Evolutionary conservation across 345 rosid genomes (phyloP).

Genomic region (Firmiana major): DNA sequence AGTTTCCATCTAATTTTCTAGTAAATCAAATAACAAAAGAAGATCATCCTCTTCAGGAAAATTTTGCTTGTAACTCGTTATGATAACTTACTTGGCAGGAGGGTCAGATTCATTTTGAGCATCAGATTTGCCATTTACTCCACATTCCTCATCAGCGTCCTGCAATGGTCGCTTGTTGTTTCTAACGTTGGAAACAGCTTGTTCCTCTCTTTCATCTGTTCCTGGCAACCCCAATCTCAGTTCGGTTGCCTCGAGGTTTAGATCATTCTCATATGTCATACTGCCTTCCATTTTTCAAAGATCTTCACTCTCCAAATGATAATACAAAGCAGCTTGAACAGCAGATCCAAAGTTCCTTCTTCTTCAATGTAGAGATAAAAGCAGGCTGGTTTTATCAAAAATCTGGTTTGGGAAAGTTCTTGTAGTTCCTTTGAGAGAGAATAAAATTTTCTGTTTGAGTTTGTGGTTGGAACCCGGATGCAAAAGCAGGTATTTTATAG

Average conservation of each 20-base stretch:
- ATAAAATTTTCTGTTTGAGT: neutral
- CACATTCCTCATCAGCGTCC: constrained; percentile 22
- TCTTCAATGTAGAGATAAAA: neutral
- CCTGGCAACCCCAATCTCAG: constrained; percentile 82
- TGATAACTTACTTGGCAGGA: constrained; percentile 55
- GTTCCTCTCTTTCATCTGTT: constrained; percentile 37
- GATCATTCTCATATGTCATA: constrained; percentile 46
- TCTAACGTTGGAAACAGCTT: constrained; percentile 35
- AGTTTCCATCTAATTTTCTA: neutral
- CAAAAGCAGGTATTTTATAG: constrained; percentile 39
- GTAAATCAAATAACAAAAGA: neutral
- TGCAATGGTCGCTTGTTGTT: constrained; percentile 49
- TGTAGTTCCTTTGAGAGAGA: constrained; percentile 3
- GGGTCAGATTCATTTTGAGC: constrained; percentile 37
- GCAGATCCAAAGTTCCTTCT: neutral
- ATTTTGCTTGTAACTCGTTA: neutral
- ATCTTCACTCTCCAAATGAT: neutral
- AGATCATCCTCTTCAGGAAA: neutral
- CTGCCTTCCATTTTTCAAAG: constrained; percentile 32
- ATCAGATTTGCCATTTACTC: constrained; percentile 22
- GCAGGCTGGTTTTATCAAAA: neutral
- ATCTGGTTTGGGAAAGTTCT: neutral
- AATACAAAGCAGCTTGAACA: neutral
- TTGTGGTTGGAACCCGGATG: constrained; percentile 24
- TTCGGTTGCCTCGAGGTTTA: constrained; percentile 78